A percentile compares a stretch with the other conserved stretches of the same genome.
These are phyloP conservation scores for Tephrocybe sp. DNA, from an alignment of 768 basidiomycete species.

Conservation along the genomic window DNA sequence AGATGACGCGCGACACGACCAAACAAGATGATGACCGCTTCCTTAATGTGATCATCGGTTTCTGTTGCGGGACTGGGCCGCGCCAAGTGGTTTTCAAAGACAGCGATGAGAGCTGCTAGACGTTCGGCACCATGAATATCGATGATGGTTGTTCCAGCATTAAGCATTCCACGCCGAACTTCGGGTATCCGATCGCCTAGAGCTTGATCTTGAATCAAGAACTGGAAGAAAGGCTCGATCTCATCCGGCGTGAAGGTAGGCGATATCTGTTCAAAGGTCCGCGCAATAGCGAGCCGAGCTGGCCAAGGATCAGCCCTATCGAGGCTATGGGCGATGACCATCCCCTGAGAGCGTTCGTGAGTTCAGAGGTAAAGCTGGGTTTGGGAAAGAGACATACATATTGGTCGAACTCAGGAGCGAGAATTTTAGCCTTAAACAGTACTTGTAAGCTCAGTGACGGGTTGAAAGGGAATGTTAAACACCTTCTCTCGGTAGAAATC, in stretches of 20 bases:
- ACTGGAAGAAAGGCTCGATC: slow-evolving; percentile 75
- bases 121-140: slow-evolving; percentile 77
- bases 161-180: slow-evolving; percentile 87
- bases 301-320: slow-evolving; percentile 89
- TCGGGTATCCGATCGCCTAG: slow-evolving; percentile 82
- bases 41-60: slow-evolving; percentile 85
- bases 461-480: slow-evolving; percentile 1
- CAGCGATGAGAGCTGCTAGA: slow-evolving; percentile 71
- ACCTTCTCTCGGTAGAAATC: slow-evolving; percentile 86
- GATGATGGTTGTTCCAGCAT: slow-evolving; percentile 77
- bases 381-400: slow-evolving; percentile 56
- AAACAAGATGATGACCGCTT: slow-evolving; percentile 92
- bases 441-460: slow-evolving; percentile 1
- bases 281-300: slow-evolving; percentile 72
- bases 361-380: background rate
- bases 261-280: slow-evolving; percentile 66
- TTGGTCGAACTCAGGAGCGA: slow-evolving; percentile 91
- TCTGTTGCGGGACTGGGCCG: slow-evolving; percentile 59
- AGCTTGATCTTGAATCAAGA: slow-evolving; percentile 83
- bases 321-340: slow-evolving; percentile 87
- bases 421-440: slow-evolving; percentile 71
- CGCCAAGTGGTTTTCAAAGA: slow-evolving; percentile 79
- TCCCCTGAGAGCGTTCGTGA: slow-evolving; percentile 56
- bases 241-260: slow-evolving; percentile 61
- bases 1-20: slow-evolving; percentile 91